A percentile compares a stretch with the other conserved stretches of the same genome.
Evolutionary conservation across 2,329 filamentous ascomycete species (phyloP).

Genomic region (Hymenoscyphus salicellus): DNA sequence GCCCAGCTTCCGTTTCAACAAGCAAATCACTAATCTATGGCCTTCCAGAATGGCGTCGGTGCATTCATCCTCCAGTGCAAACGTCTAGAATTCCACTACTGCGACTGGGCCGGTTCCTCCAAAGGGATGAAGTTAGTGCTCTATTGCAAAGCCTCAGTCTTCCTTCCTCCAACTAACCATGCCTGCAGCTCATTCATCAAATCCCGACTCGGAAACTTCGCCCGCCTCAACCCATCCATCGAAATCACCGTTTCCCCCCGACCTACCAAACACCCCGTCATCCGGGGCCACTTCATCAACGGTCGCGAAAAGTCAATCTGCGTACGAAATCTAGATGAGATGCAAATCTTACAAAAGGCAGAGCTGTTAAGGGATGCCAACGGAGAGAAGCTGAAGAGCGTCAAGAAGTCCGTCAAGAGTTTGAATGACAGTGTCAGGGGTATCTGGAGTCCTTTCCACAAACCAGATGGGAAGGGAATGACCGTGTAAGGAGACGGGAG

Average conservation of each 20-base stretch:
- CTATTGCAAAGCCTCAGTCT: background rate
- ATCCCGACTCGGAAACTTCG: slow-evolving; percentile 72
- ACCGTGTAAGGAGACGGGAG: slow-evolving; percentile 24
- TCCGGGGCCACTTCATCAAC: slow-evolving; percentile 91
- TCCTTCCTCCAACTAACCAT: background rate
- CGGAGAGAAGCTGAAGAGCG: slow-evolving; percentile 67
- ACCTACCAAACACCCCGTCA: slow-evolving; percentile 83
- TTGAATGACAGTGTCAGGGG: slow-evolving; percentile 65
- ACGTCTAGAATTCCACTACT: slow-evolving; percentile 93
- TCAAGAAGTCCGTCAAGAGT: slow-evolving; percentile 62
- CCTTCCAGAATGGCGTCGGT: slow-evolving; percentile 86
- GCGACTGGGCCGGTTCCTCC: slow-evolving; percentile 92
- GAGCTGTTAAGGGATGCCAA: slow-evolving; percentile 70
- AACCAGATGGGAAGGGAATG: slow-evolving; percentile 42
- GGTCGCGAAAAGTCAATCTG: slow-evolving; percentile 81
- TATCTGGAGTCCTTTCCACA: slow-evolving; percentile 67
- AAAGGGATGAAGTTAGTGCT: slow-evolving; percentile 81
- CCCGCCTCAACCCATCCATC: slow-evolving; percentile 76
- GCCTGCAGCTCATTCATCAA: slow-evolving; percentile 72
- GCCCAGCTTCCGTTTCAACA: slow-evolving; percentile 10
- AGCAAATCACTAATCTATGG: slow-evolving; percentile 16
- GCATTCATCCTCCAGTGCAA: slow-evolving; percentile 98
- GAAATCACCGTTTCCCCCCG: slow-evolving; percentile 90
- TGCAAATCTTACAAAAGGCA: slow-evolving; percentile 78
- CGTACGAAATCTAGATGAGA: slow-evolving; percentile 78